Evolutionary conservation across 2,329 filamentous ascomycete genomes (phyloP).

Genomic region (Hypocrella siamensis): DNA sequence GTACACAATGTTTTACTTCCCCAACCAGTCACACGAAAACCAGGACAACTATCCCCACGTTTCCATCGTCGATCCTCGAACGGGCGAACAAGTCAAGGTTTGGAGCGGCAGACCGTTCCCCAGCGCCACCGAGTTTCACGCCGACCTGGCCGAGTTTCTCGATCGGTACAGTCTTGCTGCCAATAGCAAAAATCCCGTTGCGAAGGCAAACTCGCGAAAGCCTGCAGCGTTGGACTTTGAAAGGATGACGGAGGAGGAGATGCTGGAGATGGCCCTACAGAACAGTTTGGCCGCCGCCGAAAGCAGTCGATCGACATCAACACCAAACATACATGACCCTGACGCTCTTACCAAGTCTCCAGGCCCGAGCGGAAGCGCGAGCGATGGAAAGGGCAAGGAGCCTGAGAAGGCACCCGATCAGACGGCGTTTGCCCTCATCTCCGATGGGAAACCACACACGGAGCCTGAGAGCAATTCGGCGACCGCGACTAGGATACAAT

Average conservation of each 20-base stretch:
- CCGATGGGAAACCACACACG: slow-evolving; percentile 53
- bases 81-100: slow-evolving; percentile 91
- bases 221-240: slow-evolving; percentile 59
- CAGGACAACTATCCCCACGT: slow-evolving; percentile 91
- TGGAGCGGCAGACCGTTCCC: slow-evolving; percentile 81
- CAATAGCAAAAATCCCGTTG: slow-evolving; percentile 85
- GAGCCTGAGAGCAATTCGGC: slow-evolving; percentile 61
- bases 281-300: slow-evolving; percentile 53
- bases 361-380: slow-evolving; percentile 11
- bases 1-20: slow-evolving; percentile 85
- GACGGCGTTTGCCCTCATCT: slow-evolving; percentile 53
- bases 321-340: slow-evolving; percentile 55
- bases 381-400: slow-evolving; percentile 30
- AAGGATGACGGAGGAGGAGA: slow-evolving; percentile 91
- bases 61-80: slow-evolving; percentile 86
- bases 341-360: slow-evolving; percentile 67
- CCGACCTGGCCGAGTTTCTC: slow-evolving; percentile 89
- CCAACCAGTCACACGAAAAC: slow-evolving; percentile 52
- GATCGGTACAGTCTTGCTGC: slow-evolving; percentile 84
- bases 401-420: slow-evolving; percentile 21
- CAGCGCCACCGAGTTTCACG: slow-evolving; percentile 63
- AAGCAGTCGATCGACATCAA: slow-evolving; percentile 19
- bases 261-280: slow-evolving; percentile 84
- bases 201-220: slow-evolving; percentile 45
- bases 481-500: slow-evolving; percentile 77